phyloP scores from a whole-genome alignment of 192 early-diverging fungal species.

The Coemansia sp. region DNA sequence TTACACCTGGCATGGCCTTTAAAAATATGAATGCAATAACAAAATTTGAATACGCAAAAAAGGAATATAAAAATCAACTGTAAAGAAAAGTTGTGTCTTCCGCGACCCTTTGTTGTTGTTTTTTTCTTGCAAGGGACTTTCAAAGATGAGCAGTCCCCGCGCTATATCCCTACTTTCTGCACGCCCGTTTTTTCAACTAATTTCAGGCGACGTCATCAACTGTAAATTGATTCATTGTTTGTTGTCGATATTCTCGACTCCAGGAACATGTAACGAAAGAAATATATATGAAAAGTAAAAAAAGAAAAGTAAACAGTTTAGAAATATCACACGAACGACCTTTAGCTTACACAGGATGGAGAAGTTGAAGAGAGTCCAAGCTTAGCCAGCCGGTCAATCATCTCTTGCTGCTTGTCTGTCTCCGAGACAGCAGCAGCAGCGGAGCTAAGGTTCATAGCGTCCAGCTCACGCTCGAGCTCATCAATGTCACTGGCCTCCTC shows the following conservation, averaged over 20 bases:
- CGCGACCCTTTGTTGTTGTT: not conserved
- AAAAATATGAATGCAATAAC: not conserved
- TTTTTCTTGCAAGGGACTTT: too few species aligned
- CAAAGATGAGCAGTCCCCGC: not conserved
- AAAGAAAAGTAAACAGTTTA: not conserved
- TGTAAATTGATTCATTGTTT: not conserved
- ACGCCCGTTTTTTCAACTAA: not conserved
- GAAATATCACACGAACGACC: not conserved
- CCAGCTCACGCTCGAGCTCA: slow-evolving; percentile 50
- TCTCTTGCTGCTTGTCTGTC: slow-evolving; percentile 25
- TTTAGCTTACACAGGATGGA: slow-evolving; percentile 12
- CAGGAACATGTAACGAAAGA: not conserved
- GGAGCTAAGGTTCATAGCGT: slow-evolving; percentile 36
- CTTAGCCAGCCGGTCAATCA: slow-evolving; percentile 39
- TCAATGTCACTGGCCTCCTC: slow-evolving; percentile 27
- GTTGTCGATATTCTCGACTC: not conserved
- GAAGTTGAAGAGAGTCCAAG: slow-evolving; percentile 40
- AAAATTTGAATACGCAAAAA: not conserved
- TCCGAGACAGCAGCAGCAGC: not conserved
- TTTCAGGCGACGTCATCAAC: slow-evolving; percentile 6
- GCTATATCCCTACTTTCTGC: not conserved
- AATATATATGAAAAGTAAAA: not conserved
- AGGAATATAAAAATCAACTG: not conserved
- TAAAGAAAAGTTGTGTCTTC: not conserved
- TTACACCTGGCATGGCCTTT: slow-evolving; percentile 20